Conservation (phyloP, 345 rosid genomes). For the Alliaria petiolata region DNA sequence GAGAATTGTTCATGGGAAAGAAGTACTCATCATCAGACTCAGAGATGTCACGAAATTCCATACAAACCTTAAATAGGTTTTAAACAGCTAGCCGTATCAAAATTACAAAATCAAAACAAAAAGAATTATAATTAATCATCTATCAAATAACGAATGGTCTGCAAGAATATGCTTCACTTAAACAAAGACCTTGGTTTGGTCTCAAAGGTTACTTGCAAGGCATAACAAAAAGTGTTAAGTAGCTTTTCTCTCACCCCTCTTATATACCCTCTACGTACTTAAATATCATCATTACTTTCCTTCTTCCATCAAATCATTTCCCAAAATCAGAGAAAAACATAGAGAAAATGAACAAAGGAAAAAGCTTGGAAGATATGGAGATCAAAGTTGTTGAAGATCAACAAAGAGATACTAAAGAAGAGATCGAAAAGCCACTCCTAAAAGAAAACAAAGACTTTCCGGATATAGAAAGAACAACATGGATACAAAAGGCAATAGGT, state of each 20-base stretch:
- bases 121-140: neutral
- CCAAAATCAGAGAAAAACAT: slow-evolving; percentile 5
- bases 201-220: slow-evolving; percentile 64
- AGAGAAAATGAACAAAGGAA: neutral
- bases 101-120: neutral
- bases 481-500: slow-evolving; percentile 68
- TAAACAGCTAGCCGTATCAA: neutral
- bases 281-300: neutral
- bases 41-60: too few relatives aligned
- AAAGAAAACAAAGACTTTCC: slow-evolving; percentile 33
- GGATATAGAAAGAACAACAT: slow-evolving; percentile 38
- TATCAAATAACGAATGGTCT: neutral
- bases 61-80: neutral
- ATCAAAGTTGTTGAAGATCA: slow-evolving; percentile 37
- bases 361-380: slow-evolving; percentile 36
- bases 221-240: slow-evolving; percentile 22
- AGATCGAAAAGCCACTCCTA: slow-evolving; percentile 40
- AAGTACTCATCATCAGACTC: too few relatives aligned
- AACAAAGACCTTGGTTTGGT: slow-evolving; percentile 30
- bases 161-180: slow-evolving; percentile 29
- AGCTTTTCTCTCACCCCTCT: slow-evolving; percentile 4
- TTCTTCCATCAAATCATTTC: slow-evolving; percentile 19
- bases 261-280: neutral
- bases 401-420: slow-evolving; percentile 16
- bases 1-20: neutral